A percentile compares a stretch with the other conserved stretches of the same genome.
Evolutionary conservation across 1,284 basidiomycete species (phyloP).

Genomic region (Trichosporon ovoides): DNA sequence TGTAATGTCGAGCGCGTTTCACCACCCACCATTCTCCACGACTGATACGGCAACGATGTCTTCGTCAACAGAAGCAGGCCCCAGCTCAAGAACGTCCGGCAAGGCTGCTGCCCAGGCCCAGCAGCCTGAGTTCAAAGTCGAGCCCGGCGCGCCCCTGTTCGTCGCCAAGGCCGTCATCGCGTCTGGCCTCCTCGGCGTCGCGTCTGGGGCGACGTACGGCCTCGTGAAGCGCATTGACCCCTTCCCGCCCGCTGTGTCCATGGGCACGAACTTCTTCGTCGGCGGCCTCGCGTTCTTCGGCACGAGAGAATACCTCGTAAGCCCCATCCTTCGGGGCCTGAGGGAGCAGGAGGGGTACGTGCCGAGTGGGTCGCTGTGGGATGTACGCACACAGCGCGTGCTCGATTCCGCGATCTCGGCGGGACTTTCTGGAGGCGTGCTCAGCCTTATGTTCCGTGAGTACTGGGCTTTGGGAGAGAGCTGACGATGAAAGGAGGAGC

Average conservation of each 20-base stretch:
- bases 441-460: conserved; percentile 29
- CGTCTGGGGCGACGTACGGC: conserved; percentile 34
- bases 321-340: conserved; percentile 31
- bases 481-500: conserved; percentile 30
- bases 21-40: background rate
- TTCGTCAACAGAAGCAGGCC: background rate
- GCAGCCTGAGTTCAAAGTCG: conserved; percentile 15
- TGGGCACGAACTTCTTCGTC: conserved; percentile 39
- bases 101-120: background rate
- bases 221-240: conserved; percentile 32
- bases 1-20: background rate
- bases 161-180: conserved; percentile 15
- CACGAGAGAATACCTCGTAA: conserved; percentile 45
- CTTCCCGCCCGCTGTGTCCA: conserved; percentile 30
- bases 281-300: conserved; percentile 41
- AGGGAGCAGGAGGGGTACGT: conserved; percentile 10
- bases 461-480: background rate
- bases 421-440: conserved; percentile 29
- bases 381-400: conserved; percentile 33
- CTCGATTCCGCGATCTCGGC: conserved; percentile 38
- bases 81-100: background rate
- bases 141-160: conserved; percentile 19
- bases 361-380: conserved; percentile 15
- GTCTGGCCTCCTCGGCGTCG: conserved; percentile 26
- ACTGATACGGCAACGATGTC: background rate